These are phyloP conservation scores for Trichoderma pleuroti DNA, from an alignment of 2,329 filamentous ascomycete genomes.

Conservation along the genomic window DNA sequence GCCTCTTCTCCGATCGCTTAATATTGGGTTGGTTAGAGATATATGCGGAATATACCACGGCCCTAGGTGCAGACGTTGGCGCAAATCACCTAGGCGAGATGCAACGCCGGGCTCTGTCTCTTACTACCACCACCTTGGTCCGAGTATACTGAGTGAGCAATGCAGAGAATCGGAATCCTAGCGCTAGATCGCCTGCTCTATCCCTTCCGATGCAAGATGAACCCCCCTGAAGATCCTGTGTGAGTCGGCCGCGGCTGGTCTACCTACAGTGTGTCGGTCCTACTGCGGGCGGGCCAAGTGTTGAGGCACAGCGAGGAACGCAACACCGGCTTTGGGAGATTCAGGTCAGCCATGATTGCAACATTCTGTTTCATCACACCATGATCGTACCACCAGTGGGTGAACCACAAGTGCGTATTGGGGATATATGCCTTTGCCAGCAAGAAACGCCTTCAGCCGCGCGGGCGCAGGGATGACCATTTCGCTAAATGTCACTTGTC, in stretches of 20 bases:
- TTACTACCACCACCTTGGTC: not conserved
- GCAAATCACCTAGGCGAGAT: not conserved
- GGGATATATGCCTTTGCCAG: not conserved
- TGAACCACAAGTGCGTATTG: not conserved
- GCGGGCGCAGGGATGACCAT: not conserved
- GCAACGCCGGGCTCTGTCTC: not conserved
- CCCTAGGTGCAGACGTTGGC: not conserved
- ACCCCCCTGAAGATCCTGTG: constrained; percentile 9
- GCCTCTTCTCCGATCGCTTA: constrained; percentile 12
- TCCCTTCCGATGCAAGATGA: constrained; percentile 6
- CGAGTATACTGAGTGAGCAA: not conserved
- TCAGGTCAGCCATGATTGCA: not conserved
- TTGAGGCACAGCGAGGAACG: not conserved
- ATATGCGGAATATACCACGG: not conserved
- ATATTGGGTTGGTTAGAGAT: constrained; percentile 5
- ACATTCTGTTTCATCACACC: not conserved
- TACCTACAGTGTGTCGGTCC: not conserved
- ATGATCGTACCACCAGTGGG: not conserved
- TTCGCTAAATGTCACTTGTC: not conserved
- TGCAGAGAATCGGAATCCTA: constrained; percentile 7
- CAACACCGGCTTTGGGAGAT: not conserved
- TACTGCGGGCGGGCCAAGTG: constrained; percentile 8
- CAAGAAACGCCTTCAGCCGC: not conserved
- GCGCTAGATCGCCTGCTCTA: constrained; percentile 10
- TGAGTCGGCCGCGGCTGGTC: not conserved